Evolutionary conservation across 108 stramenopile species (phyloP).

Genomic region (Cyclotella kingstonii): DNA sequence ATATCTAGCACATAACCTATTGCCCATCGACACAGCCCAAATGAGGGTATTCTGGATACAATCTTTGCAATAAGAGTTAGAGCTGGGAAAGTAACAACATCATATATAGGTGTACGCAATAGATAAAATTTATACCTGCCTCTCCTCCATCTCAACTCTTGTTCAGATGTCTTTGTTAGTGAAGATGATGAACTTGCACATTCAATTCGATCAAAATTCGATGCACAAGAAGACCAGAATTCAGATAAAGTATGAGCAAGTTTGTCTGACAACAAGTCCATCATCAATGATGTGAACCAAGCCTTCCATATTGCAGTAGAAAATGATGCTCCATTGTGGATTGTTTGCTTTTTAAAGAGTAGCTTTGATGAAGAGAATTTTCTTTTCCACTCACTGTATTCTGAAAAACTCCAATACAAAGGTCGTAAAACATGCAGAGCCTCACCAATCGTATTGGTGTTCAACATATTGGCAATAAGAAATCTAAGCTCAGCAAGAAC

Average conservation of each 20-base stretch:
- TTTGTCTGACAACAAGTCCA: constrained; percentile 36
- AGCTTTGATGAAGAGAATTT: not conserved
- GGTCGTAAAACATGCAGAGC: constrained; percentile 43
- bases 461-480: constrained; percentile 7
- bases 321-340: not conserved
- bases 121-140: constrained; percentile 28
- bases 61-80: constrained; percentile 16
- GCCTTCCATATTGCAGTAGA: constrained; percentile 30
- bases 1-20: constrained; percentile 33
- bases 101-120: constrained; percentile 39
- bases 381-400: constrained; percentile 13
- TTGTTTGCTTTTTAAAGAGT: not conserved
- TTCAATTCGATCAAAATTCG: not conserved
- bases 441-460: constrained; percentile 33
- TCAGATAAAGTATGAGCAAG: constrained; percentile 8
- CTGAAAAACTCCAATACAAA: constrained; percentile 39
- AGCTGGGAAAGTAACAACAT: constrained; percentile 26
- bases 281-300: constrained; percentile 26
- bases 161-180: constrained; percentile 20
- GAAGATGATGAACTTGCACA: constrained; percentile 2
- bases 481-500: constrained; percentile 5
- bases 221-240: not conserved
- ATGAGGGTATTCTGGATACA: constrained; percentile 35
- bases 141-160: constrained; percentile 34
- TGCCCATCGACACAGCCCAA: constrained; percentile 35